Evolutionary conservation across 495 filamentous ascomycete genomes (phyloP), one percentile per base, ranked within the genome.

Genomic region (Penicillium chermesinum): DNA sequence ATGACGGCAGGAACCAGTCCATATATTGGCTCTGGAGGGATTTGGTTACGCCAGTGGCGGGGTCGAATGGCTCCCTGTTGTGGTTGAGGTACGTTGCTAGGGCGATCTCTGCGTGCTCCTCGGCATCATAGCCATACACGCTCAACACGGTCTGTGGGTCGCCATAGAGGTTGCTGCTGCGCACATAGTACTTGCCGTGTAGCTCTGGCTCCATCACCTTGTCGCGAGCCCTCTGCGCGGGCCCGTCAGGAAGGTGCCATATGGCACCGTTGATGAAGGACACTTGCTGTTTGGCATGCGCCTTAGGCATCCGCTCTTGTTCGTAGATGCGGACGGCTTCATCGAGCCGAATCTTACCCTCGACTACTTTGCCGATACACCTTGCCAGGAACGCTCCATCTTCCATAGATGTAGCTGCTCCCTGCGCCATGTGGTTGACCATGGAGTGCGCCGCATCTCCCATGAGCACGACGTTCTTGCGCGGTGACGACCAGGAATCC

Each of bases 401-500:
- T 46, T 67, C 68, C 27, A 76, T 59, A 2, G 65, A 65, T 54
- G 67, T 70, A 12, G 65, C 70, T 15, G 67, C 70, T 15, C 62
- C 66, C 52, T 71, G 66, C 3, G 67, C 64, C 57, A 72, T 67
- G 43, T 71, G 69, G 2, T 68, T 66, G n/a, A 73, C 56, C 70
- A 76, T 73, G 1, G 72, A 60, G 54, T 75, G 73, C 8, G 72
- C 72, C 3, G 71, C 72, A 52, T 77, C 73, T 19, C 72, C 61
- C 9, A 75, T 44, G 8, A 76, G 57, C 0, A 73, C 38, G 5
- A 70, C 38, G 34, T 59, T 61, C 49, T 64, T 55, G 20, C 61
- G 67, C 6, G 45, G 48, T n/a, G 49, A 52, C 9, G 61, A 45
- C 69, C 72, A 72, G 7, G 46, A 62, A 2, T 32, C 2, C 16